Evolutionary conservation across 2,329 filamentous ascomycete genomes (phyloP).

Genomic region (Monilinia aucupariae): DNA sequence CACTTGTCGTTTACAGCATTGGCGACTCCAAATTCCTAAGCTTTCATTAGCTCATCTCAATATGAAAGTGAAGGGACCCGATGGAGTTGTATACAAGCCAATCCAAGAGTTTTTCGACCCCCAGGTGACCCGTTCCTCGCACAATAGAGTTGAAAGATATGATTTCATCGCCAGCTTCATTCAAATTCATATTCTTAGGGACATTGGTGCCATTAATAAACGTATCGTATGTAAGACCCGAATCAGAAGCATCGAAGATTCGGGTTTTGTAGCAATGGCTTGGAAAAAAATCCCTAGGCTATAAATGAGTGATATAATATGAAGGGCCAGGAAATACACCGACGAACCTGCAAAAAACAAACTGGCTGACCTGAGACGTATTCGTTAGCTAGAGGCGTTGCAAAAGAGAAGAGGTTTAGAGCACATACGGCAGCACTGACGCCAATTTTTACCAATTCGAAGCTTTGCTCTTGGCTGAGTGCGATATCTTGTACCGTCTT

Average conservation of each 20-base stretch:
- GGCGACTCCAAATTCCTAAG: slow-evolving; percentile 26
- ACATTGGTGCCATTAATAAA: slow-evolving; percentile 12
- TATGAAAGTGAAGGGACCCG: not conserved
- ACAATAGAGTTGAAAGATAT: slow-evolving; percentile 10
- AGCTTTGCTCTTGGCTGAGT: slow-evolving; percentile 19
- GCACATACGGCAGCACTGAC: slow-evolving; percentile 21
- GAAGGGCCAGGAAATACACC: too few relatives aligned
- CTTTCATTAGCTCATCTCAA: slow-evolving; percentile 8
- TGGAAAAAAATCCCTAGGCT: not conserved
- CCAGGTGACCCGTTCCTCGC: slow-evolving; percentile 14
- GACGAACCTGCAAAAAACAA: slow-evolving; percentile 17
- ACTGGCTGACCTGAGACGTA: slow-evolving; percentile 20
- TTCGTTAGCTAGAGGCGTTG: not conserved
- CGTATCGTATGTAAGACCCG: not conserved
- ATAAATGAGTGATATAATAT: not conserved
- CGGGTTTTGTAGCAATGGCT: slow-evolving; percentile 7
- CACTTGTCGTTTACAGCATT: slow-evolving; percentile 26
- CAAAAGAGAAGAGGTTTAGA: not conserved
- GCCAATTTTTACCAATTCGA: slow-evolving; percentile 20
- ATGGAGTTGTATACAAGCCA: slow-evolving; percentile 27
- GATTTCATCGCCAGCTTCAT: slow-evolving; percentile 2
- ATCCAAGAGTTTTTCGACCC: slow-evolving; percentile 28
- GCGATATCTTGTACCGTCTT: not conserved
- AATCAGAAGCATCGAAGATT: slow-evolving; percentile 5
- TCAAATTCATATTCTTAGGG: not conserved